These are phyloP conservation scores for Macrocystidia cucumis DNA, from an alignment of 1,284 basidiomycete genomes.

Conservation along the genomic window DNA sequence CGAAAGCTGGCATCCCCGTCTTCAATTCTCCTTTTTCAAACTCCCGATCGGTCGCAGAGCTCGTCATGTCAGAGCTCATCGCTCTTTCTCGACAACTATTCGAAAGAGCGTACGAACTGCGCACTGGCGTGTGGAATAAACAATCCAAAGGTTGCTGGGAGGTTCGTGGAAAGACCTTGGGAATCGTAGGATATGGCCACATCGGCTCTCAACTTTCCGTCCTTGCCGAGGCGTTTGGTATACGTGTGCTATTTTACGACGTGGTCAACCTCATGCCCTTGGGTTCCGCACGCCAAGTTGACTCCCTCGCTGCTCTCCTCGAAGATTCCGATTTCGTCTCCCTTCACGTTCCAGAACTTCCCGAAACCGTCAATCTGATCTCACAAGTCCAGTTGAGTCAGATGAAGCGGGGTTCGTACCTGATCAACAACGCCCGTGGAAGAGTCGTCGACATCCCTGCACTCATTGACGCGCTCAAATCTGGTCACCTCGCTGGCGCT, in stretches of 20 bases:
- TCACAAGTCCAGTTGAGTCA: slow-evolving; percentile 66
- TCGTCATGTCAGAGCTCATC: slow-evolving; percentile 94
- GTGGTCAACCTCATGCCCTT: slow-evolving; percentile 97
- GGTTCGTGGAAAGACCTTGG: slow-evolving; percentile 94
- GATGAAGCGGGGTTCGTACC: slow-evolving; percentile 95
- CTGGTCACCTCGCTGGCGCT: slow-evolving; percentile 86
- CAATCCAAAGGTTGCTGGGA: slow-evolving; percentile 99
- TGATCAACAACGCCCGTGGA: slow-evolving; percentile 98
- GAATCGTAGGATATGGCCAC: slow-evolving; percentile 98
- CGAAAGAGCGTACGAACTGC: slow-evolving; percentile 87
- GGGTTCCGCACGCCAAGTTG: slow-evolving; percentile 87
- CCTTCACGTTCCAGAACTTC: slow-evolving; percentile 93
- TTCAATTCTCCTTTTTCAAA: slow-evolving; percentile 99
- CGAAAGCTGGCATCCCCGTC: slow-evolving; percentile 89
- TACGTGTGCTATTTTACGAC: slow-evolving; percentile 96
- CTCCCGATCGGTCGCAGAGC: slow-evolving; percentile 97
- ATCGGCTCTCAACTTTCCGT: slow-evolving; percentile 98
- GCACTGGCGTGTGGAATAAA: slow-evolving; percentile 95
- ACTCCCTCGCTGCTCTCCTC: slow-evolving; percentile 77
- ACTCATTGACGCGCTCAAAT: slow-evolving; percentile 76
- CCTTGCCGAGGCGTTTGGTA: slow-evolving; percentile 93
- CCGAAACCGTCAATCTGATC: slow-evolving; percentile 96
- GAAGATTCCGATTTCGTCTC: slow-evolving; percentile 88
- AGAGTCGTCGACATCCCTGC: slow-evolving; percentile 94
- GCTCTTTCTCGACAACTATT: slow-evolving; percentile 92